Percentiles rank a stretch among this genome's conserved stretches.
Conservation (phyloP, 2,329 filamentous ascomycete genomes). For the Colletotrichum navitas region DNA sequence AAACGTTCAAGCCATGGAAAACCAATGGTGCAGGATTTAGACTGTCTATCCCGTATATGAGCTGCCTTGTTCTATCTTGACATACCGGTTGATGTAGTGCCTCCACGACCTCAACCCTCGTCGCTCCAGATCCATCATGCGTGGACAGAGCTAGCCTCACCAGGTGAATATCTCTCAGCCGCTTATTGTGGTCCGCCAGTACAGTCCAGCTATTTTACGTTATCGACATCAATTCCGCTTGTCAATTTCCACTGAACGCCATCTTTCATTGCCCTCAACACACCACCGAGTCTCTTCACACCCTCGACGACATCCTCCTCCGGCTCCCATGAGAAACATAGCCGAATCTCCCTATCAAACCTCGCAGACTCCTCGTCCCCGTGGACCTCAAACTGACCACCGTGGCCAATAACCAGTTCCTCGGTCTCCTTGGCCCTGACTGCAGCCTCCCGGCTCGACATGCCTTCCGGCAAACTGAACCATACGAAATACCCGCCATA, state of each 20-base stretch:
- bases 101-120: not conserved
- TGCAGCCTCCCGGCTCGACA: slow-evolving; percentile 68
- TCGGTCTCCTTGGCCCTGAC: slow-evolving; percentile 70
- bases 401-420: slow-evolving; percentile 76
- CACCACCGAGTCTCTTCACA: slow-evolving; percentile 69
- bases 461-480: slow-evolving; percentile 70
- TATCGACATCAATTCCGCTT: slow-evolving; percentile 30
- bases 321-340: slow-evolving; percentile 82
- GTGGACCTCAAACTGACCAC: slow-evolving; percentile 76
- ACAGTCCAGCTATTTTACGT: slow-evolving; percentile 23
- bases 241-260: slow-evolving; percentile 44
- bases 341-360: slow-evolving; percentile 71
- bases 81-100: not conserved
- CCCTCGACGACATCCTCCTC: slow-evolving; percentile 76
- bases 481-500: slow-evolving; percentile 91
- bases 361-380: slow-evolving; percentile 65
- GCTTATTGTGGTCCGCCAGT: not conserved
- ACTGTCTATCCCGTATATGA: not conserved
- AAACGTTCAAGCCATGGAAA: not conserved
- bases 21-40: too few relatives aligned
- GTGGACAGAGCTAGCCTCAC: not conserved
- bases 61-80: not conserved
- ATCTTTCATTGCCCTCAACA: slow-evolving; percentile 53
- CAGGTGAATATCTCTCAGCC: not conserved
- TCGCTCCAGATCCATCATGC: not conserved